These are phyloP conservation scores for Fistulifera pelliculosa DNA, from an alignment of 108 stramenopile genomes.

Conservation along the genomic window DNA sequence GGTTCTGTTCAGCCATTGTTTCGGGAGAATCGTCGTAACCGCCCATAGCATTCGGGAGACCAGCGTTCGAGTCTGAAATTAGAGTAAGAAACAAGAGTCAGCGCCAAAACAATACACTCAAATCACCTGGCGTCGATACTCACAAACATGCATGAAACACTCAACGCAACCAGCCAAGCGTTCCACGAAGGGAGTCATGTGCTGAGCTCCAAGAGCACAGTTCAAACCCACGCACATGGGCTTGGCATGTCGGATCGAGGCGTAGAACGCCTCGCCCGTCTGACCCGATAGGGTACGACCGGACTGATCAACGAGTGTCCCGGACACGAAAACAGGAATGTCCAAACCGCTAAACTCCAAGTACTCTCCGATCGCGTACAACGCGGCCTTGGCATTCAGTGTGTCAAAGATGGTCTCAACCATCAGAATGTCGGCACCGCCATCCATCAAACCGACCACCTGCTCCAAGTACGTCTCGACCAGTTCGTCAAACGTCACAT, in stretches of 20 bases:
- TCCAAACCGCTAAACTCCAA: constrained; percentile 80
- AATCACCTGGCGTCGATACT: no score
- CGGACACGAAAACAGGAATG: constrained; percentile 91
- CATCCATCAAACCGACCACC: constrained; percentile 84
- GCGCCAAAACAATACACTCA: no score
- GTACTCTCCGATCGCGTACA: constrained; percentile 85
- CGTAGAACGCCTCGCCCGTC: constrained; percentile 94
- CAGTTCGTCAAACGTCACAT: constrained; percentile 96
- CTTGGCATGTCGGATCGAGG: constrained; percentile 89
- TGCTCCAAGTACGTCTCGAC: constrained; percentile 93
- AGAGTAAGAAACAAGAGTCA: no score
- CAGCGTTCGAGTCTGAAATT: constrained; percentile 58
- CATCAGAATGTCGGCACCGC: constrained; percentile 89
- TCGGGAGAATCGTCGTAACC: constrained; percentile 78
- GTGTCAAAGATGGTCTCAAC: constrained; percentile 97
- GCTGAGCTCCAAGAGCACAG: constrained; percentile 80
- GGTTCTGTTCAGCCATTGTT: constrained; percentile 70
- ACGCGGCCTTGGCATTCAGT: constrained; percentile 92
- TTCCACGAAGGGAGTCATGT: constrained; percentile 78
- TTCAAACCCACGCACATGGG: constrained; percentile 89
- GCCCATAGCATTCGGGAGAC: constrained; percentile 88
- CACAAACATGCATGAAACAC: constrained; percentile 68
- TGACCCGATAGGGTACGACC: constrained; percentile 94
- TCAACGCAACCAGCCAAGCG: constrained; percentile 56
- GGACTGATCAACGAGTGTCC: constrained; percentile 94